Percentiles rank a stretch among this genome's conserved stretches.
Evolutionary conservation across 1,284 basidiomycete species (phyloP).

Genomic region (Peniophora sp.): DNA sequence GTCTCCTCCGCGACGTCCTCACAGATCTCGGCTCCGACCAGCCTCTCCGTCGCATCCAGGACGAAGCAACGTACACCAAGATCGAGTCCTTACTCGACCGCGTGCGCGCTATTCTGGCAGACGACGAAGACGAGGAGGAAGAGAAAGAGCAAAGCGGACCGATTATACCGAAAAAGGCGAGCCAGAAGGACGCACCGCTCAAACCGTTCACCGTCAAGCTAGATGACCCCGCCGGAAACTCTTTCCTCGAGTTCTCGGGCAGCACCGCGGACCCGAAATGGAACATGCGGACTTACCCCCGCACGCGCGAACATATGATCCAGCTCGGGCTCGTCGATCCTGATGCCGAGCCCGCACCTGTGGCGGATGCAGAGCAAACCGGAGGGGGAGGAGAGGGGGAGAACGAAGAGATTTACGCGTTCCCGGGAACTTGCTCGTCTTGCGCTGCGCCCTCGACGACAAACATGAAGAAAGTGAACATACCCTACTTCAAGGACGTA

Average conservation of each 20-base stretch:
- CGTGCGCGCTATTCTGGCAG: constrained; percentile 64
- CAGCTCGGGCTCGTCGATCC: constrained; percentile 62
- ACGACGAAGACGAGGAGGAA: constrained; percentile 39
- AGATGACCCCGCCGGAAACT: constrained; percentile 94
- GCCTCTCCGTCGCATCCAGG: constrained; percentile 79
- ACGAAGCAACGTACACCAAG: constrained; percentile 69
- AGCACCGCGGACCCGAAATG: constrained; percentile 87
- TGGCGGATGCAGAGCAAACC: constrained; percentile 26
- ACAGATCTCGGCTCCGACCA: constrained; percentile 83
- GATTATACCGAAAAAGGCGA: constrained; percentile 21
- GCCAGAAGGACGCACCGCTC: constrained; percentile 48
- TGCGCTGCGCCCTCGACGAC: constrained; percentile 85
- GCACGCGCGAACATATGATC: constrained; percentile 82
- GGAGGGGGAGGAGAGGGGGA: constrained; percentile 23
- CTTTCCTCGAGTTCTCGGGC: constrained; percentile 83
- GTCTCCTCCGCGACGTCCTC: constrained; percentile 80
- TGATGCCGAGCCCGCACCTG: constrained; percentile 30
- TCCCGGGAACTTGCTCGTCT: constrained; percentile 84
- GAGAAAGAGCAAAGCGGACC: constrained; percentile 14
- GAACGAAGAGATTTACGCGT: constrained; percentile 86
- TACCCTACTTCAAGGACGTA: constrained; percentile 99
- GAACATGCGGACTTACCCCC: constrained; percentile 82
- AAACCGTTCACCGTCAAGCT: constrained; percentile 78
- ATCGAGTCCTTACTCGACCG: constrained; percentile 73
- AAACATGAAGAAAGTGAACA: constrained; percentile 93